Evolutionary conservation across 2,329 filamentous ascomycete species (phyloP).

Genomic region (Fusarium siculi): DNA sequence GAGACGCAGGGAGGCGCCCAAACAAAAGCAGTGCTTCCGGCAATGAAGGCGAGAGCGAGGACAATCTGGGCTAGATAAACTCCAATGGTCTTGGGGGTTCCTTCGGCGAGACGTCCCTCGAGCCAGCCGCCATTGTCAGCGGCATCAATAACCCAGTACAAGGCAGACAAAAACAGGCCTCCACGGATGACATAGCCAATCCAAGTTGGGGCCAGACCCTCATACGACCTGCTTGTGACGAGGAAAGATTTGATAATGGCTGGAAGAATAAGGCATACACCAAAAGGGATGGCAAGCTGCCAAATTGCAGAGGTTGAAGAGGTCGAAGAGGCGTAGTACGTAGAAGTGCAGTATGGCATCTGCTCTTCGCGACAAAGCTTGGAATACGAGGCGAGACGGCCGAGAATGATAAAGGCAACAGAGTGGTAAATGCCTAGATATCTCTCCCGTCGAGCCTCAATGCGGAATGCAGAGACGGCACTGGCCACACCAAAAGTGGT

Average conservation of each 20-base stretch:
- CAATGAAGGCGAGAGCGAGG: constrained; percentile 82
- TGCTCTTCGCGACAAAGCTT: constrained; percentile 97
- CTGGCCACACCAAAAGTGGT: constrained; percentile 85
- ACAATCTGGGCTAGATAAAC: constrained; percentile 83
- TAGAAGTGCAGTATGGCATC: constrained; percentile 95
- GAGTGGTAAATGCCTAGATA: constrained; percentile 87
- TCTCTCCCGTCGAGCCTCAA: constrained; percentile 73
- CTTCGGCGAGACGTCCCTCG: constrained; percentile 61
- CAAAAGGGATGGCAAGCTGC: constrained; percentile 84
- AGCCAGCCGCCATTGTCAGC: constrained; percentile 90
- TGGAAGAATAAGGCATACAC: constrained; percentile 77
- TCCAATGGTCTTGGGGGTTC: constrained; percentile 76
- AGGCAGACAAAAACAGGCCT: constrained; percentile 78
- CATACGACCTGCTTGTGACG: constrained; percentile 83
- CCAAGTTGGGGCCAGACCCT: constrained; percentile 86
- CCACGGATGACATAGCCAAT: constrained; percentile 82
- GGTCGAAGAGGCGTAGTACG: constrained; percentile 91
- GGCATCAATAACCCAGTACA: constrained; percentile 90
- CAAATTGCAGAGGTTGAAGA: constrained; percentile 93
- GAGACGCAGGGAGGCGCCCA: constrained; percentile 88
- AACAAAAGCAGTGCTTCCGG: constrained; percentile 84
- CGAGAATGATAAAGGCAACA: constrained; percentile 80
- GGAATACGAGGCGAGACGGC: constrained; percentile 84
- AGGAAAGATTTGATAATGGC: constrained; percentile 83
- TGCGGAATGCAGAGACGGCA: constrained; percentile 78